Conservation (phyloP, 2,329 filamentous ascomycete genomes). For the Colletotrichum tofieldiae region DNA sequence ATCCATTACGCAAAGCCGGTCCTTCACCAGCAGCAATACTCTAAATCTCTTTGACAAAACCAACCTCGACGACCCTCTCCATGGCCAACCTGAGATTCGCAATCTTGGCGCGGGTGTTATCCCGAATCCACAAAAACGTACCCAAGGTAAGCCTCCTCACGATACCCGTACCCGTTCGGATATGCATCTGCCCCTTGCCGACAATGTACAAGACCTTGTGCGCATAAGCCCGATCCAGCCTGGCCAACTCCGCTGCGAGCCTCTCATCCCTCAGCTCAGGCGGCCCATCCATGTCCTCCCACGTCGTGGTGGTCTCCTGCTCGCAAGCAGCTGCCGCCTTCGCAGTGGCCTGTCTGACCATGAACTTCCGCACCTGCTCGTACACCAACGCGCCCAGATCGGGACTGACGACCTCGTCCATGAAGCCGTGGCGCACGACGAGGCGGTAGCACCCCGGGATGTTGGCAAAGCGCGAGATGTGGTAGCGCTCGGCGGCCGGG, state of each 20-base stretch:
- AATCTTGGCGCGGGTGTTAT: constrained; percentile 78
- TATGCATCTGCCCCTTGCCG: constrained; percentile 75
- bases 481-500: constrained; percentile 62
- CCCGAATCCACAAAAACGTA: constrained; percentile 75
- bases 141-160: constrained; percentile 64
- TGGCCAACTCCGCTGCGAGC: constrained; percentile 58
- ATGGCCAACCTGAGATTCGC: constrained; percentile 72
- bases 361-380: constrained; percentile 68
- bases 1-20: background rate
- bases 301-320: constrained; percentile 28
- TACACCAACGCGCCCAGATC: constrained; percentile 74
- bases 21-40: background rate
- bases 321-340: constrained; percentile 42
- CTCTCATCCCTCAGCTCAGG: constrained; percentile 47
- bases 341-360: constrained; percentile 55
- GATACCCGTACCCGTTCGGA: constrained; percentile 58
- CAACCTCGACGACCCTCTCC: constrained; percentile 77
- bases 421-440: constrained; percentile 80
- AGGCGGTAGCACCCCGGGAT: constrained; percentile 78
- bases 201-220: constrained; percentile 70
- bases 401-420: constrained; percentile 78
- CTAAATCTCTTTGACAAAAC: constrained; percentile 78
- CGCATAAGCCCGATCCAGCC: constrained; percentile 60
- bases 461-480: constrained; percentile 58
- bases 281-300: constrained; percentile 30